Evolutionary conservation across 129 eudicot species (phyloP).

Genomic region (Chrysanthemum lavandulifolium): DNA sequence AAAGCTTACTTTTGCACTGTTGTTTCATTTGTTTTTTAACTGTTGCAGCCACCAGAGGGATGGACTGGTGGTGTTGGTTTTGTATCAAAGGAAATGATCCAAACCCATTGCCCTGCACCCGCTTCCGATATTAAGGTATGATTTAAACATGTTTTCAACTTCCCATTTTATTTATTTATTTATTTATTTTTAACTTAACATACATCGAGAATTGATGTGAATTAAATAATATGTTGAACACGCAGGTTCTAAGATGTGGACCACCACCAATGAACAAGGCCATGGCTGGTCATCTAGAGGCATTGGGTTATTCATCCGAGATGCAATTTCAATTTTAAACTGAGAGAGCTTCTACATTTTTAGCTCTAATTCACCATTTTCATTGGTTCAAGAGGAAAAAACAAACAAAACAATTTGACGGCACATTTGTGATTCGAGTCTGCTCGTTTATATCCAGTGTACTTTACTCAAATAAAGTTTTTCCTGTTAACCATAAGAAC

Average conservation of each 20-base stretch:
- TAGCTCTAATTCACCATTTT: constrained; percentile 16
- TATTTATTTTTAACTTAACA: not conserved
- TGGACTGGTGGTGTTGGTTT: constrained; percentile 93
- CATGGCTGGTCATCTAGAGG: constrained; percentile 96
- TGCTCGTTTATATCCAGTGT: constrained; percentile 5
- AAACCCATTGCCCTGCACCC: constrained; percentile 80
- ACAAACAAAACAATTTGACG: constrained; percentile 19
- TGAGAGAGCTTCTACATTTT: constrained; percentile 12
- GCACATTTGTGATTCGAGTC: constrained; percentile 16
- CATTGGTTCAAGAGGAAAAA: constrained; percentile 7
- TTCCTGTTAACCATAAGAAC: constrained; percentile 24
- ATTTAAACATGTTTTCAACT: not conserved
- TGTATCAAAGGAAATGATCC: constrained; percentile 91
- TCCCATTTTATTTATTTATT: too few species aligned
- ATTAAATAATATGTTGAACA: not conserved
- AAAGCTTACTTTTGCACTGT: not conserved
- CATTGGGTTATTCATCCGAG: constrained; percentile 69
- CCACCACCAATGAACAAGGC: constrained; percentile 99
- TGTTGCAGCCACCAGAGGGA: constrained; percentile 78
- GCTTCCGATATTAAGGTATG: constrained; percentile 72
- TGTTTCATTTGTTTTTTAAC: not conserved
- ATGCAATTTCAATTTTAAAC: constrained; percentile 95
- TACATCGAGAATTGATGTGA: not conserved
- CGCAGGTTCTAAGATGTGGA: constrained; percentile 89
- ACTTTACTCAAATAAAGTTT: constrained; percentile 32